Evolutionary conservation across 768 basidiomycete species (phyloP), one percentile per base, ranked within the genome.

Genomic region (Collybia sordida): DNA sequence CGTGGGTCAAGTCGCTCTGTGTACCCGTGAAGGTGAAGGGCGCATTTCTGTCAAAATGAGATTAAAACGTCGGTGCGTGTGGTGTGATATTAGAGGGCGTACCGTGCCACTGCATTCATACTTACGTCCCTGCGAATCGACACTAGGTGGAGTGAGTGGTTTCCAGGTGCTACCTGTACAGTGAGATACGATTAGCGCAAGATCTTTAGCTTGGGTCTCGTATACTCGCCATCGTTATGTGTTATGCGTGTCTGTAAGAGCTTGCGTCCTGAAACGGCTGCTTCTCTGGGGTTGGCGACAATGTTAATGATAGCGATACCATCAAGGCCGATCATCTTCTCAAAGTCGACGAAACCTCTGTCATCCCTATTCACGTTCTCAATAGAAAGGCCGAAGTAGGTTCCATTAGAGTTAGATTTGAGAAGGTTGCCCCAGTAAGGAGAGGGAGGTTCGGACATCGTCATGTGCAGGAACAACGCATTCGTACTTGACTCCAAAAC

Each of bases 401-500:
- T 99, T 31, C 97, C 97, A 59, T 99, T 99, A 24, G 90, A 98
- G 67, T 99, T 98, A 23, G 95, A 97, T 68, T 96, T 96, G 52
- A 93, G 80, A 57, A 98, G 86, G 61, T 82, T 88, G 28, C 97
- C 97, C 86, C 90, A 98, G 63, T 75, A 88, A 2, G 86, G 90
- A 18, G 73, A 77, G 0, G 81, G 78, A 14, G 76, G 71, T 51
- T 90, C 83, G 17, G 90, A 91, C 74, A 90, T 96, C 0, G 97
- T 98, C 77, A 96, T 88, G 60, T 96, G 96, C 9, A 99, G 66
- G 83, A 99, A 99, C 54, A 99, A 82, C 0, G 96, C 82, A 45
- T 88, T 85, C 0, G 97, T 99, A 61, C 79, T 88, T 1, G 96
- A 98, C 68, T 99, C 97, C 6, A 98, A 79, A 40, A 98, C 81